Evolutionary conservation across 2,329 filamentous ascomycete species (phyloP).

Genomic region (Cercospora zeae-maydis): DNA sequence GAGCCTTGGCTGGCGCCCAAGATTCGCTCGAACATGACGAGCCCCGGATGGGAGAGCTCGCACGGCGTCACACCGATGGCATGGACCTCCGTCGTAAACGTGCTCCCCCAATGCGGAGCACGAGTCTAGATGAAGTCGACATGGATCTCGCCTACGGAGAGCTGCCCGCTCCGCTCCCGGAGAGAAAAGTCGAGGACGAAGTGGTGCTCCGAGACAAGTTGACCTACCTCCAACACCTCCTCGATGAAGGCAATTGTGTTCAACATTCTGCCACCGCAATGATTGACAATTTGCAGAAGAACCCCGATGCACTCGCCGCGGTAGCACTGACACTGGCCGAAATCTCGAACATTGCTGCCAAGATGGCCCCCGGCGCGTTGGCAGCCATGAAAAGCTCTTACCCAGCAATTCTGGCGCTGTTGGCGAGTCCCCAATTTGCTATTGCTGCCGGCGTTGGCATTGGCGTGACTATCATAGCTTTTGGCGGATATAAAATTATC

Average conservation of each 20-base stretch:
- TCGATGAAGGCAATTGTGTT: conserved; percentile 84
- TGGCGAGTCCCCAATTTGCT: conserved; percentile 88
- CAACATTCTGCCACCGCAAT: conserved; percentile 80
- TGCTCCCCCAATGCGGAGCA: conserved; percentile 33
- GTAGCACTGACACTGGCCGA: conserved; percentile 91
- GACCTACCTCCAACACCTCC: conserved; percentile 67
- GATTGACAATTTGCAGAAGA: conserved; percentile 75
- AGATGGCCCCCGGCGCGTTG: conserved; percentile 80
- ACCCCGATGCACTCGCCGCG: conserved; percentile 86
- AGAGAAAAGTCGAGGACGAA: conserved; percentile 38
- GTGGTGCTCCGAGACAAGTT: conserved; percentile 52
- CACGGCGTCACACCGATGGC: conserved; percentile 44
- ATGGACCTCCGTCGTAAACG: conserved; percentile 19
- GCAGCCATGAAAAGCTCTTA: conserved; percentile 72
- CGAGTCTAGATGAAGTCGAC: conserved; percentile 60
- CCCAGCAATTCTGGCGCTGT: conserved; percentile 78
- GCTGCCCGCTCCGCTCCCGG: conserved; percentile 65
- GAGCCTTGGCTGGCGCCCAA: not conserved
- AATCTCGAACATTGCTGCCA: conserved; percentile 74
- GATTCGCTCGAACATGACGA: conserved; percentile 21
- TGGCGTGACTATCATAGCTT: conserved; percentile 90
- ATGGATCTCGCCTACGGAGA: conserved; percentile 91
- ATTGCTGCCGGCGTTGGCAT: conserved; percentile 86
- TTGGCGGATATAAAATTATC: conserved; percentile 96
- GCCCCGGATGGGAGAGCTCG: conserved; percentile 40